These are phyloP conservation scores for Talaromyces atroroseus DNA, from an alignment of 2,329 filamentous ascomycete genomes.

Conservation along the genomic window DNA sequence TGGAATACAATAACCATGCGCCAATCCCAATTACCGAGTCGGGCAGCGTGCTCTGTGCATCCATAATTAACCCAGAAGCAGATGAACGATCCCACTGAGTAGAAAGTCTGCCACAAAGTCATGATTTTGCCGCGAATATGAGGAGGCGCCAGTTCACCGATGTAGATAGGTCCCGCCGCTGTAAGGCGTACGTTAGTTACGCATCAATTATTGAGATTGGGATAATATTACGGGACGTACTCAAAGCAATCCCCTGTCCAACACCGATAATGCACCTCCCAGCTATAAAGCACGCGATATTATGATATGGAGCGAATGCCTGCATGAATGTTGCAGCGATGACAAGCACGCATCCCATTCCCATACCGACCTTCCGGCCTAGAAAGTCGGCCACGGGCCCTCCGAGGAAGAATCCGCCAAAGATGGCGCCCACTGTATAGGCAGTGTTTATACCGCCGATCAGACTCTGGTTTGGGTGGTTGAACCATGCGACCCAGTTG, in stretches of 20 bases:
- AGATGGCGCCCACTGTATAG: slow-evolving; percentile 65
- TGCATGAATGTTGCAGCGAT: slow-evolving; percentile 66
- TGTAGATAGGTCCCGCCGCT: slow-evolving; percentile 66
- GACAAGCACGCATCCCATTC: slow-evolving; percentile 57
- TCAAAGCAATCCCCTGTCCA: slow-evolving; percentile 63
- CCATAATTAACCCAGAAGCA: slow-evolving; percentile 63
- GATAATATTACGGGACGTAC: slow-evolving; percentile 27
- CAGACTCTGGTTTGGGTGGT: slow-evolving; percentile 39
- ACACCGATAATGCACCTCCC: slow-evolving; percentile 65
- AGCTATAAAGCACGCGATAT: slow-evolving; percentile 62
- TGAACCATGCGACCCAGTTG: slow-evolving; percentile 62
- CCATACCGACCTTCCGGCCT: slow-evolving; percentile 62
- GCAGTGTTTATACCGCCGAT: slow-evolving; percentile 60
- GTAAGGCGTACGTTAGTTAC: background rate
- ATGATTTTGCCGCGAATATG: slow-evolving; percentile 63
- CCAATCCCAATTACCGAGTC: slow-evolving; percentile 67
- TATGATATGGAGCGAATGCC: slow-evolving; percentile 56
- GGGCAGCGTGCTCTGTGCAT: slow-evolving; percentile 50
- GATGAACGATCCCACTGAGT: slow-evolving; percentile 60
- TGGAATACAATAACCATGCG: slow-evolving; percentile 69
- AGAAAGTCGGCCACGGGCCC: slow-evolving; percentile 59
- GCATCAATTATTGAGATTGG: background rate
- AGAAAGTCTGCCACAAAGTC: slow-evolving; percentile 66
- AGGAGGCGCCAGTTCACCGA: slow-evolving; percentile 60
- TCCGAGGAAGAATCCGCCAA: slow-evolving; percentile 64